Evolutionary conservation across 2,329 filamentous ascomycete species (phyloP).

Genomic region (Graphilbum sp.): DNA sequence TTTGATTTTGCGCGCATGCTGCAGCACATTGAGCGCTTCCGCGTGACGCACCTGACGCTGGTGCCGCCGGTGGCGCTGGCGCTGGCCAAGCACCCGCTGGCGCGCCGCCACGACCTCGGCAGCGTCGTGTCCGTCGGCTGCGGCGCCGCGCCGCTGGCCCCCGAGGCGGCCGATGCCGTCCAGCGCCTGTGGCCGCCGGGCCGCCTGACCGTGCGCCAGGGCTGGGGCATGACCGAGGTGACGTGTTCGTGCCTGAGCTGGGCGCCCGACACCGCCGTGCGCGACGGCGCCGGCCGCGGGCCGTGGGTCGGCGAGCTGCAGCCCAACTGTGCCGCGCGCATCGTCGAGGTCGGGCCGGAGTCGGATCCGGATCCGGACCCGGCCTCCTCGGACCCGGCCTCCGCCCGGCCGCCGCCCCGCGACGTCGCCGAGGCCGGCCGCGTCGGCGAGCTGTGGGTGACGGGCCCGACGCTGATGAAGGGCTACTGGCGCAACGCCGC

Average conservation of each 20-base stretch:
- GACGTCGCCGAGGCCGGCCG: conserved; percentile 30
- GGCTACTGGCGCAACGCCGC: conserved; percentile 60
- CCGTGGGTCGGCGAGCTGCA: conserved; percentile 45
- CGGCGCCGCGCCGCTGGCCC: conserved; percentile 53
- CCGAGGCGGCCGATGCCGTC: conserved; percentile 40
- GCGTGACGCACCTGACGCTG: conserved; percentile 47
- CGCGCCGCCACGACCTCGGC: conserved; percentile 50
- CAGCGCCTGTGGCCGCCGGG: conserved; percentile 33
- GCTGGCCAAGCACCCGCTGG: conserved; percentile 54
- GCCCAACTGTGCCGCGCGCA: conserved; percentile 54
- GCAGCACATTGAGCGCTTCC: conserved; percentile 47
- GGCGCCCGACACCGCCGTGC: conserved; percentile 30
- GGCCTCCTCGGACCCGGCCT: too few species aligned
- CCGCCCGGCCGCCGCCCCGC: too few species aligned
- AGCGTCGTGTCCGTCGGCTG: conserved; percentile 41
- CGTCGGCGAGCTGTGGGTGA: conserved; percentile 57
- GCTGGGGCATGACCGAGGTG: conserved; percentile 78
- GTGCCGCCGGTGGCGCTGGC: conserved; percentile 64
- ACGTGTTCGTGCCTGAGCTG: conserved; percentile 57
- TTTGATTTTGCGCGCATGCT: conserved; percentile 66
- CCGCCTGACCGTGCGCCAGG: conserved; percentile 35
- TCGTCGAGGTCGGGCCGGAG: too few species aligned
- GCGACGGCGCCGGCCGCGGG: conserved; percentile 16
- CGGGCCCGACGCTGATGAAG: conserved; percentile 55
- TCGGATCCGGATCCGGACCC: too few species aligned